Conservation (phyloP, 306 rosid species). For the Quercus wislizeni region DNA sequence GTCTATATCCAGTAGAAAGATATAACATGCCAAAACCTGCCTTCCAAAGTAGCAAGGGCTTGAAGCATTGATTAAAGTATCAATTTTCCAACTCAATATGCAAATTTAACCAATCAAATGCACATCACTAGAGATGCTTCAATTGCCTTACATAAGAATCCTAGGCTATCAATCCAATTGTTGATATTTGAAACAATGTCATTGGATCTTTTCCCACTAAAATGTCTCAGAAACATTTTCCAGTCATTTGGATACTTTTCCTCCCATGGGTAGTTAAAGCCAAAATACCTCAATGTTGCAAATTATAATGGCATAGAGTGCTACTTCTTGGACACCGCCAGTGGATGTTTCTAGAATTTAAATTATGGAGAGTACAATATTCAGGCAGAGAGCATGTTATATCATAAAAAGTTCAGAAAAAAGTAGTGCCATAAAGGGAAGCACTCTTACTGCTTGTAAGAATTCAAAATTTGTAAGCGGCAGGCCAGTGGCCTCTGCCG, state of each 20-base stretch:
- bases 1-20: background rate
- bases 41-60: background rate
- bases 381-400: background rate
- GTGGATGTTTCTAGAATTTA: background rate
- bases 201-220: background rate
- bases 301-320: background rate
- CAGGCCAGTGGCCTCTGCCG: constrained; percentile 59
- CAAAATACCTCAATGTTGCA: background rate
- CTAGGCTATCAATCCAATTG: background rate
- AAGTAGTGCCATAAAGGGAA: constrained; percentile 10
- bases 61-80: background rate
- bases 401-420: background rate
- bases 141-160: background rate
- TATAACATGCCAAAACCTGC: background rate
- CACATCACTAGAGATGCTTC: background rate
- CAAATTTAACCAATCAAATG: background rate
- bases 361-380: background rate
- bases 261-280: background rate
- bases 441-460: constrained; percentile 60
- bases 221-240: background rate
- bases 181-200: background rate
- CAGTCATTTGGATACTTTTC: background rate
- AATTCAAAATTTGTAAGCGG: constrained; percentile 66
- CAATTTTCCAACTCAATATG: background rate
- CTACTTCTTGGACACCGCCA: background rate